Evolutionary conservation across 2,329 filamentous ascomycete species (phyloP), one percentile per base, ranked within the genome.

Genomic region (Escovopsis sp.): DNA sequence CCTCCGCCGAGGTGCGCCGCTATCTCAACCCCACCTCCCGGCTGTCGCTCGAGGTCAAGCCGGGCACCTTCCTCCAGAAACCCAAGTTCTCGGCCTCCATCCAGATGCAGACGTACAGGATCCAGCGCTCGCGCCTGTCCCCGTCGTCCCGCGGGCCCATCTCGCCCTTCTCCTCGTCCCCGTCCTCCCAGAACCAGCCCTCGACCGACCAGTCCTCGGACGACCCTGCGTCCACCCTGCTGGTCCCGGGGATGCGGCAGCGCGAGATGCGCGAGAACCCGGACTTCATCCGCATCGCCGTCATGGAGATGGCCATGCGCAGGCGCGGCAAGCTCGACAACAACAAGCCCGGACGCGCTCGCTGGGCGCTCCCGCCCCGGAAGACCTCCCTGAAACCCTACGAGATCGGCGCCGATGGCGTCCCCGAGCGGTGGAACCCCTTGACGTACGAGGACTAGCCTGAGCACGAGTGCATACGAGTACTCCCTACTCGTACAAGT

Each of bases 281-380:
- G 28, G 74, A 80, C 47, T 80, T 80, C 48, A 79, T 80, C 48
- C 70, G 76, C 45, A 70, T 80, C 36, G 76, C 76, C 26, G 76
- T 80, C 34, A 72, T 80, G 66, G 76, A 80, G 49, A 79, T 80
- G 69, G 69, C 75, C 11, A 80, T 80, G 76, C 70, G 76, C 37
- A 71, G 68, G 47, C 62, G 61, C 30, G 76, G 76, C 44, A 80
- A 80, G 52, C 60, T 80, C 35, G 73, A 77, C 45, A 71, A 76
- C 45, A 68, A 73, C 43, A 68, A 68, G 37, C 72, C 75, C n/a
- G 76, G 76, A 19, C 67, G 75, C 33, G 76, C 76, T n/a, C 67
- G 72, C 32, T 77, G 75, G 66, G 68, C 74, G 7, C 61, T 80
- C n/a, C 75, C 76, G 9, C 72, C 76, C n/a, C 63, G 76, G 42